These are phyloP conservation scores for Aureobasidium lini DNA, from an alignment of 2,329 filamentous ascomycete genomes.

Conservation along the genomic window DNA sequence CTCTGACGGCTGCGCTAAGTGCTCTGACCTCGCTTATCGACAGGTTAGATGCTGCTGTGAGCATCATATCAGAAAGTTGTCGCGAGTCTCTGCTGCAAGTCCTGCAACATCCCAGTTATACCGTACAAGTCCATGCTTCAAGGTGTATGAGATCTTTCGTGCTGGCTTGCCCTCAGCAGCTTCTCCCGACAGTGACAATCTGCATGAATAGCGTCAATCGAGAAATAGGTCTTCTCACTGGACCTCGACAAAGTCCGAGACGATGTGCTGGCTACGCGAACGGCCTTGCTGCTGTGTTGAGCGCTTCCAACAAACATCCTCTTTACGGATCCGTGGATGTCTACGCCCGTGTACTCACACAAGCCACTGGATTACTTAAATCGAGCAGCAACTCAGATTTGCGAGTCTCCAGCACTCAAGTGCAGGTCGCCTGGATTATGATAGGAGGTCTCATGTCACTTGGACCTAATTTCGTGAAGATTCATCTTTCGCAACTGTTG, in stretches of 20 bases:
- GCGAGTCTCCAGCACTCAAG: constrained; percentile 83
- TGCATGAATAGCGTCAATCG: constrained; percentile 93
- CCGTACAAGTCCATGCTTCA: constrained; percentile 84
- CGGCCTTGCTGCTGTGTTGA: constrained; percentile 82
- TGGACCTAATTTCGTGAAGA: constrained; percentile 97
- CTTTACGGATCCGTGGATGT: constrained; percentile 93
- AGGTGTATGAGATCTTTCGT: constrained; percentile 82
- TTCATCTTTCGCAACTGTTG: constrained; percentile 87
- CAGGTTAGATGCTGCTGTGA: constrained; percentile 74
- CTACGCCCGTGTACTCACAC: constrained; percentile 81
- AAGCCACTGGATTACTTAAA: constrained; percentile 87
- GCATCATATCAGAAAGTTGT: constrained; percentile 70
- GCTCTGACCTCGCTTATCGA: constrained; percentile 71
- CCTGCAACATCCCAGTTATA: constrained; percentile 89
- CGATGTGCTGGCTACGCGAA: constrained; percentile 87
- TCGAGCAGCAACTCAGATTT: constrained; percentile 86
- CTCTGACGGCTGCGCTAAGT: constrained; percentile 69
- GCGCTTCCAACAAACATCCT: constrained; percentile 78
- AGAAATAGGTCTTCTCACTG: constrained; percentile 70
- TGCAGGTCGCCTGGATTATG: constrained; percentile 95
- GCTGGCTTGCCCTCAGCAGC: constrained; percentile 82
- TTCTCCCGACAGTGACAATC: constrained; percentile 83
- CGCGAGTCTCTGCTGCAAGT: constrained; percentile 84
- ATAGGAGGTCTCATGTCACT: constrained; percentile 95
- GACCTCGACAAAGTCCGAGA: constrained; percentile 68